Evolutionary conservation across 2,329 filamentous ascomycete genomes (phyloP), one percentile per base, ranked within the genome.

Genomic region (Drechslera avenae): DNA sequence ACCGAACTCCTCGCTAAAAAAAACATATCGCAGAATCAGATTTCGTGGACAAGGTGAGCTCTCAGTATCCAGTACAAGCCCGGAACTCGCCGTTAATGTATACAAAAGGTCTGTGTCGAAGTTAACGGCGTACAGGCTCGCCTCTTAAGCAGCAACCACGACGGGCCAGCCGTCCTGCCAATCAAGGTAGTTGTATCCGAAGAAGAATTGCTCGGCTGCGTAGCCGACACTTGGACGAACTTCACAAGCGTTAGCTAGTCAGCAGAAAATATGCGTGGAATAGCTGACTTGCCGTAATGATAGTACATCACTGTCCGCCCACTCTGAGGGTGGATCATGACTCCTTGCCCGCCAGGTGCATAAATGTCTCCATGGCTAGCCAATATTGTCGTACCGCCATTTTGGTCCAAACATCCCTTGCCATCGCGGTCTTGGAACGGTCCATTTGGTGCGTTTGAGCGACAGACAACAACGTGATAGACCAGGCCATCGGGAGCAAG

Each of bases 381-480:
- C 0, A 88, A 74, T 0, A 89, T 79, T 4, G 82, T 68, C 0
- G 81, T 85, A 2, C 86, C 86, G 2, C 85, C 85, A 41, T 78
- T 78, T 3, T 75, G 59, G 1, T 74, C 77, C 62, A 83, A 83
- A 46, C 69, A 72, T 30, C 60, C 45, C 30, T 45, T 61, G 3
- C 62, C 67, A 0, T 54, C 34, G 13, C 46, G 31, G 41, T 71
- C 67, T 12, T 59, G 78, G 60, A 83, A 89, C 1, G 74, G 75
- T 0, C 83, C 78, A 0, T 72, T 81, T 3, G 79, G 73, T 2
- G 68, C 73, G 0, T 69, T 71, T 8, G 81, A 81, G 6, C 83
- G 75, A 68, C 86, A 88, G 10, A 86, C 83, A 56, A 79, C 81
- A 64, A 88, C 82, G 57, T 79, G 80, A 65, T 88, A 89, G 68